A percentile compares a stretch with the other conserved stretches of the same genome.
phyloP scores from a whole-genome alignment of 345 rosid species.

The Passiflora organensis region DNA sequence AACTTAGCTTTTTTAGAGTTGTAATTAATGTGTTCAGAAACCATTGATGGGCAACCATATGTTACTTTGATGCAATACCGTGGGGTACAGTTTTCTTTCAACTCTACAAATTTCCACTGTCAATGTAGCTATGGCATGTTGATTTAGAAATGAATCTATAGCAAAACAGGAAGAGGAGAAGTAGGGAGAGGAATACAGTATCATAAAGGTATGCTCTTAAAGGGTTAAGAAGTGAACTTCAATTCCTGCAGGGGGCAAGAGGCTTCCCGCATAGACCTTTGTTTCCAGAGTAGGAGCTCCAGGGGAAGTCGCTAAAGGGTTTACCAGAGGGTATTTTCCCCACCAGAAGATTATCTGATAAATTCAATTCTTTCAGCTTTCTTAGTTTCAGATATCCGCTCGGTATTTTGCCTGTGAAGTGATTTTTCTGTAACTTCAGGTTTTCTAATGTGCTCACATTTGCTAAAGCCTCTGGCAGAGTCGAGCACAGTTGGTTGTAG shows the following conservation, averaged over 20 bases:
- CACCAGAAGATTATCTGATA: constrained; percentile 46
- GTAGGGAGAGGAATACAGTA: background rate
- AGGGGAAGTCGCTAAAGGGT: constrained; percentile 46
- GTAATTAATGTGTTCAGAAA: too few species aligned
- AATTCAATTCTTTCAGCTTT: constrained; percentile 38
- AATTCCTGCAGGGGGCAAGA: constrained; percentile 37
- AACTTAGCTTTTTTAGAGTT: too few species aligned
- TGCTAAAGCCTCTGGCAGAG: constrained; percentile 34
- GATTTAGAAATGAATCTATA: background rate
- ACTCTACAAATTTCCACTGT: background rate
- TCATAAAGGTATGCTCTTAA: background rate
- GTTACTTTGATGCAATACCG: background rate
- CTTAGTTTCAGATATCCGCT: constrained; percentile 35
- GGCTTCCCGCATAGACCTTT: constrained; percentile 57
- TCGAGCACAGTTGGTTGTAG: constrained; percentile 27
- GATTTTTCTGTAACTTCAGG: constrained; percentile 48
- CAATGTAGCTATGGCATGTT: background rate
- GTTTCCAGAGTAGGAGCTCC: constrained; percentile 41
- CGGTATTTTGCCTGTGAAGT: constrained; percentile 40
- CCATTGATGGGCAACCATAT: background rate
- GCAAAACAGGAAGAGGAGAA: background rate
- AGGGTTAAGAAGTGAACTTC: background rate
- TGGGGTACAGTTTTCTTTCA: background rate
- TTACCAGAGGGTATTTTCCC: constrained; percentile 45
- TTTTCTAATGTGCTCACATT: constrained; percentile 33